phyloP scores from a whole-genome alignment of 2,329 filamentous ascomycete species.

The Teratosphaeria destructans region DNA sequence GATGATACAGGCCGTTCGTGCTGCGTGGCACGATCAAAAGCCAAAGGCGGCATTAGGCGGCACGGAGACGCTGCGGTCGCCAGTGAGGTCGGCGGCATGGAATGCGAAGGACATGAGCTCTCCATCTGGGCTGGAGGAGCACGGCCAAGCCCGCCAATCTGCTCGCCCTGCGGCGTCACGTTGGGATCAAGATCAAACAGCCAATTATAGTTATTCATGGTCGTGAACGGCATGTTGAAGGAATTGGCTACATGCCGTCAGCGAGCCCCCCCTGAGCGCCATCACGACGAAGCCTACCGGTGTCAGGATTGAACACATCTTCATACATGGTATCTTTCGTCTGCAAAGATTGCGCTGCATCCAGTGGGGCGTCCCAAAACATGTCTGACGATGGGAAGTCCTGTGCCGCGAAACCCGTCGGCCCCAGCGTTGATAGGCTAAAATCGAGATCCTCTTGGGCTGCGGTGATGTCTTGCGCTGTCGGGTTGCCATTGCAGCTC shows the following conservation, averaged over 20 bases:
- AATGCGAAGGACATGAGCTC: not conserved
- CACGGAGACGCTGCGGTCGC: not conserved
- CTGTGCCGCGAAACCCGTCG: not conserved
- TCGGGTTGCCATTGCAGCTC: not conserved
- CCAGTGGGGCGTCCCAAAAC: not conserved
- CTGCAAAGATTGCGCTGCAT: not conserved
- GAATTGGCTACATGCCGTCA: not conserved
- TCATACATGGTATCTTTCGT: not conserved
- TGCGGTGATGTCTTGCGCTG: not conserved
- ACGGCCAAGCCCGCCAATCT: not conserved
- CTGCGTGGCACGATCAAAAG: not conserved
- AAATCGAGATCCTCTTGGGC: not conserved
- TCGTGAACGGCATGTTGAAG: not conserved
- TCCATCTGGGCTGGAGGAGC: not conserved
- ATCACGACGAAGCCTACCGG: not conserved
- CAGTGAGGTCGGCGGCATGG: not conserved
- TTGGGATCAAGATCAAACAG: not conserved
- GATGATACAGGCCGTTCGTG: not conserved
- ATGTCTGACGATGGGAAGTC: not conserved
- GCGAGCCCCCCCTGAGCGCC: too few species aligned
- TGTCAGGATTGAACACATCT: not conserved
- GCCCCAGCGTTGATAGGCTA: not conserved
- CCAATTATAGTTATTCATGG: not conserved
- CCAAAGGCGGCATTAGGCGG: not conserved
- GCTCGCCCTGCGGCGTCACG: not conserved